A percentile compares a stretch with the other conserved stretches of the same genome.
Conservation (phyloP, 371 early-diverging fungal species). For the Rhizomucor pusillus region DNA sequence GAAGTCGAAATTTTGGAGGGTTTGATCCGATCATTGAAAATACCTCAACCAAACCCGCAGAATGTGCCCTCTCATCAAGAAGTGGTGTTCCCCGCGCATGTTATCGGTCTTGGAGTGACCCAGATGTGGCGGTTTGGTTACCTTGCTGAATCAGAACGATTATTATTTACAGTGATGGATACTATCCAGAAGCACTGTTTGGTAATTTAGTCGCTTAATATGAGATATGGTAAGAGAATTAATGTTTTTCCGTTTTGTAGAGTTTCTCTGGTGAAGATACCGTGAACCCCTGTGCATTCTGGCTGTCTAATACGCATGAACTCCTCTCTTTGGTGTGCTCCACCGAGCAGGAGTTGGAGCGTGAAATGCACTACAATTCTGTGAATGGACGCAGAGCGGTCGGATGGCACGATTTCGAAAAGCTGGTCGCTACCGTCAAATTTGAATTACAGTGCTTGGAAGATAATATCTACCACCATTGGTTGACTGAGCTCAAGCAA, state of each 20-base stretch:
- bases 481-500: constrained; percentile 95
- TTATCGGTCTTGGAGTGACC: constrained; percentile 82
- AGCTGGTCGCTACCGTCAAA: constrained; percentile 61
- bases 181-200: constrained; percentile 78
- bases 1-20: constrained; percentile 88
- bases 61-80: constrained; percentile 79
- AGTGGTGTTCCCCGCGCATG: constrained; percentile 91
- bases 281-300: constrained; percentile 73
- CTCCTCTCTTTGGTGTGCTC: constrained; percentile 66
- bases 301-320: constrained; percentile 95
- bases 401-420: constrained; percentile 61
- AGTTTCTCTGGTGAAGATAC: constrained; percentile 55
- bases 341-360: constrained; percentile 44
- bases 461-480: constrained; percentile 70
- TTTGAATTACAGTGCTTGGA: constrained; percentile 66
- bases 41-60: constrained; percentile 85
- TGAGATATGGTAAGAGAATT: constrained; percentile 16
- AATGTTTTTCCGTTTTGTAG: constrained; percentile 2
- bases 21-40: constrained; percentile 82
- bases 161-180: constrained; percentile 85
- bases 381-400: constrained; percentile 45
- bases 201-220: constrained; percentile 24
- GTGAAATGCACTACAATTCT: constrained; percentile 42
- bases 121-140: constrained; percentile 89
- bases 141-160: constrained; percentile 72